Percentiles rank a stretch among this genome's conserved stretches.
phyloP scores from a whole-genome alignment of 352 stramenopile species.

The Globisporangium cystogenes region DNA sequence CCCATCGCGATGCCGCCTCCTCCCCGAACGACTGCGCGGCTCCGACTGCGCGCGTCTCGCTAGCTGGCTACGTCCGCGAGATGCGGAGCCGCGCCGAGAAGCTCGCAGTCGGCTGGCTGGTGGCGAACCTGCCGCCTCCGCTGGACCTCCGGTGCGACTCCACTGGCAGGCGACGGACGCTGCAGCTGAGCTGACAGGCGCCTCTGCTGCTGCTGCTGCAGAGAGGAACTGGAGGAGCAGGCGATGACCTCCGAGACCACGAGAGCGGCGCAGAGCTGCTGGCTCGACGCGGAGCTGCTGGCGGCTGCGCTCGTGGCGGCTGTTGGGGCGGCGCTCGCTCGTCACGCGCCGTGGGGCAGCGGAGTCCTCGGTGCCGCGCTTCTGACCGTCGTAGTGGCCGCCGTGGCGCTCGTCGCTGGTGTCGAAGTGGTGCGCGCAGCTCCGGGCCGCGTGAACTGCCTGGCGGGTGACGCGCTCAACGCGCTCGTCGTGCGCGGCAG shows the following conservation, averaged over 20 bases:
- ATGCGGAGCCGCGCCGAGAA: neutral
- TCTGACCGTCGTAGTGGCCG: neutral
- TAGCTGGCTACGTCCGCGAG: neutral
- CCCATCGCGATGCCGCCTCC: neutral
- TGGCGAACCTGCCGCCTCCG: neutral
- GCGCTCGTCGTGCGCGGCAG: neutral
- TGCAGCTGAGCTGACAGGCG: neutral
- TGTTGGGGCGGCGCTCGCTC: neutral
- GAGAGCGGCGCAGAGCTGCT: neutral
- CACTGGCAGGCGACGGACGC: neutral
- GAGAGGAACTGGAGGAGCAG: neutral
- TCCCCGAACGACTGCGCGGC: neutral
- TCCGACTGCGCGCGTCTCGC: neutral
- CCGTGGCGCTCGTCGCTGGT: neutral
- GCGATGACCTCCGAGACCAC: neutral
- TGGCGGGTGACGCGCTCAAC: neutral
- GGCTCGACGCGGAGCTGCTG: neutral
- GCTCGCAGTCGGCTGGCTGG: neutral
- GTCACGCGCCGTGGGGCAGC: neutral
- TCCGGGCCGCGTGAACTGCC: neutral
- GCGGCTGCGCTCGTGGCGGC: neutral
- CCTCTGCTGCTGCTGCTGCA: neutral
- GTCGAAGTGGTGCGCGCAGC: conserved; percentile 5
- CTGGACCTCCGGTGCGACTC: neutral
- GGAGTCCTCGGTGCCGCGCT: neutral